A percentile compares a stretch with the other conserved stretches of the same genome.
phyloP scores from a whole-genome alignment of 1,284 basidiomycete species.

The Cryptococcus sp. region DNA sequence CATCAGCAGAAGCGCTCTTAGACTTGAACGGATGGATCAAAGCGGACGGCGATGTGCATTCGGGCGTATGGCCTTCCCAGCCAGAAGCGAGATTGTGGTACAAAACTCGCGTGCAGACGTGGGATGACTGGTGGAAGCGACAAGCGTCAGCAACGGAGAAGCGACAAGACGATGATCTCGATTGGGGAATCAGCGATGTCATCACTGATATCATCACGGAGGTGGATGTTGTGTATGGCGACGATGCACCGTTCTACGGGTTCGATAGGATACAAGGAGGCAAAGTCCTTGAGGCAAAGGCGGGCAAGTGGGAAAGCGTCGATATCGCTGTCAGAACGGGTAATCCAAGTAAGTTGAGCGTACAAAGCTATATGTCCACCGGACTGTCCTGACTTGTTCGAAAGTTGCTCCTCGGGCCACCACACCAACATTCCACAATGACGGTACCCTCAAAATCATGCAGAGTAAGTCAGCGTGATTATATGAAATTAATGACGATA shows the following conservation, averaged over 20 bases:
- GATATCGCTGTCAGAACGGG: slow-evolving; percentile 42
- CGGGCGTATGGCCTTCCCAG: slow-evolving; percentile 53
- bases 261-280: slow-evolving; percentile 68
- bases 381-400: neutral
- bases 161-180: slow-evolving; percentile 60
- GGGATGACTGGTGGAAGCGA: slow-evolving; percentile 14
- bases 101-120: slow-evolving; percentile 49
- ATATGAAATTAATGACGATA: neutral
- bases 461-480: slow-evolving; percentile 56
- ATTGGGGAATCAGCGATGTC: slow-evolving; percentile 50
- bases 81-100: slow-evolving; percentile 72
- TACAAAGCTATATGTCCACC: too few species aligned
- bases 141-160: slow-evolving; percentile 39
- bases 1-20: slow-evolving; percentile 25
- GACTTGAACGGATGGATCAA: slow-evolving; percentile 41
- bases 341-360: slow-evolving; percentile 35
- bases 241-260: slow-evolving; percentile 76
- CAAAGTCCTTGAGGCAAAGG: slow-evolving; percentile 56
- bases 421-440: slow-evolving; percentile 74
- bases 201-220: slow-evolving; percentile 84
- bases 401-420: slow-evolving; percentile 67
- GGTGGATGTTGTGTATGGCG: slow-evolving; percentile 80
- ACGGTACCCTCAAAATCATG: slow-evolving; percentile 83
- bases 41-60: slow-evolving; percentile 43
- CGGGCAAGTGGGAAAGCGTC: slow-evolving; percentile 44